Conservation (phyloP, 2,329 filamentous ascomycete genomes). For the Cadophora sp. region DNA sequence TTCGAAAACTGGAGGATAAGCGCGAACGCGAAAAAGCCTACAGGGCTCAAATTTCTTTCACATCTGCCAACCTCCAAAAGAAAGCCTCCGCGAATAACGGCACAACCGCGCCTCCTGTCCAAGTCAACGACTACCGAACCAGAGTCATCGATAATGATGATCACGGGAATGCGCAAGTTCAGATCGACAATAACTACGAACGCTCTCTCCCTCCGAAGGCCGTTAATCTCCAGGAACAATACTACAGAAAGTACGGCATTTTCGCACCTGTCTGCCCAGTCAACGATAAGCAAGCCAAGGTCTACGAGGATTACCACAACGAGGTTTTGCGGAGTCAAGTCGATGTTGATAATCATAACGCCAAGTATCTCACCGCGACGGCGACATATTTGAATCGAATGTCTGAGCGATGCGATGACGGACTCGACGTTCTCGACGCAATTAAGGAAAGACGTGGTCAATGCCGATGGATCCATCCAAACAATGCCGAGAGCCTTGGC, state of each 20-base stretch:
- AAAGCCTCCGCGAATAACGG: background rate
- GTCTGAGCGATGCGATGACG: background rate
- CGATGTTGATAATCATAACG: background rate
- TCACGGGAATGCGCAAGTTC: background rate
- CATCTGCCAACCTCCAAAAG: background rate
- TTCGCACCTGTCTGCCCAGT: background rate
- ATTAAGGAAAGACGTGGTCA: background rate
- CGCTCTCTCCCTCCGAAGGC: background rate
- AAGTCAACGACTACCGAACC: background rate
- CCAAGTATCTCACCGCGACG: background rate
- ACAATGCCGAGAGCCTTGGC: background rate
- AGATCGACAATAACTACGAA: background rate
- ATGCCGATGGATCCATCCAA: background rate
- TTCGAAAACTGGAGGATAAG: background rate
- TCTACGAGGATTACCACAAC: slow-evolving; percentile 3
- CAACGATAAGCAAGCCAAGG: background rate
- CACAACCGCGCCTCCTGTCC: background rate
- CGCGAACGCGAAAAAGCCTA: background rate
- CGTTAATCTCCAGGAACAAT: background rate
- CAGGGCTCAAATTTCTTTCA: background rate
- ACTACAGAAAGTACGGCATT: background rate
- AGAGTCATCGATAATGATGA: background rate
- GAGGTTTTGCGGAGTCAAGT: background rate
- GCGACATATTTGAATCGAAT: background rate
- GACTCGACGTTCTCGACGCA: background rate